Percentiles rank a stretch among this genome's conserved stretches.
These are phyloP conservation scores for Chytridium lagenaria DNA, from an alignment of 371 early-diverging fungal genomes.

Conservation along the genomic window DNA sequence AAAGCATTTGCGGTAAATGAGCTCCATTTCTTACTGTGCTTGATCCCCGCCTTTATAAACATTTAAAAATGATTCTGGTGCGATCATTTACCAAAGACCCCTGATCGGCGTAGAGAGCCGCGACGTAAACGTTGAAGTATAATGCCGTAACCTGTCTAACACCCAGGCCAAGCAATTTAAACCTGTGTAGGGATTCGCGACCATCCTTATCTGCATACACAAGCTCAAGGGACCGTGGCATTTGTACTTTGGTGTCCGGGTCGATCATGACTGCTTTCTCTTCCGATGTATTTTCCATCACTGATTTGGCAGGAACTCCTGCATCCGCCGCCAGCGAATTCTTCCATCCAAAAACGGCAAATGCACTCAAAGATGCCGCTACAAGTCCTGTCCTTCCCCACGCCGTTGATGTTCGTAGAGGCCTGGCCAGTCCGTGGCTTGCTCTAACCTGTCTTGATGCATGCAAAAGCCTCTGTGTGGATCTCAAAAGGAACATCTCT, in stretches of 20 bases:
- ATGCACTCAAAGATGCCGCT: background rate
- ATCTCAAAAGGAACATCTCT: too few relatives aligned
- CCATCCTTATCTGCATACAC: constrained; percentile 8
- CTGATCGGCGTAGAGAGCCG: constrained; percentile 30
- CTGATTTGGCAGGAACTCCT: background rate
- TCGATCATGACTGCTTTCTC: background rate
- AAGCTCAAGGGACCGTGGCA: background rate
- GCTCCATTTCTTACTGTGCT: constrained; percentile 8
- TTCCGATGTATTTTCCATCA: background rate
- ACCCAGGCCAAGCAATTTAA: constrained; percentile 5
- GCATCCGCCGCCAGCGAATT: background rate
- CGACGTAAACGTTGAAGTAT: constrained; percentile 34
- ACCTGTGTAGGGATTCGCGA: background rate
- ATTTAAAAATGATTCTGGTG: background rate
- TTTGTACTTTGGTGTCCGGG: constrained; percentile 14
- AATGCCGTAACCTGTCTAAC: constrained; percentile 28
- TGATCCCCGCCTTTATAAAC: constrained; percentile 10
- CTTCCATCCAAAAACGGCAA: background rate
- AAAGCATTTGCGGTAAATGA: constrained; percentile 19
- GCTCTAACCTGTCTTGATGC: too few relatives aligned
- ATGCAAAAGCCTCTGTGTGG: too few relatives aligned
- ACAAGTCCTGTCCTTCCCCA: background rate
- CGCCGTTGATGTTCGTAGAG: too few relatives aligned
- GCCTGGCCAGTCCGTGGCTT: too few relatives aligned
- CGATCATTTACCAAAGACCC: constrained; percentile 24